Evolutionary conservation across 2,329 filamentous ascomycete genomes (phyloP), one percentile per base, ranked within the genome.

Genomic region (Polychaeton citri): DNA sequence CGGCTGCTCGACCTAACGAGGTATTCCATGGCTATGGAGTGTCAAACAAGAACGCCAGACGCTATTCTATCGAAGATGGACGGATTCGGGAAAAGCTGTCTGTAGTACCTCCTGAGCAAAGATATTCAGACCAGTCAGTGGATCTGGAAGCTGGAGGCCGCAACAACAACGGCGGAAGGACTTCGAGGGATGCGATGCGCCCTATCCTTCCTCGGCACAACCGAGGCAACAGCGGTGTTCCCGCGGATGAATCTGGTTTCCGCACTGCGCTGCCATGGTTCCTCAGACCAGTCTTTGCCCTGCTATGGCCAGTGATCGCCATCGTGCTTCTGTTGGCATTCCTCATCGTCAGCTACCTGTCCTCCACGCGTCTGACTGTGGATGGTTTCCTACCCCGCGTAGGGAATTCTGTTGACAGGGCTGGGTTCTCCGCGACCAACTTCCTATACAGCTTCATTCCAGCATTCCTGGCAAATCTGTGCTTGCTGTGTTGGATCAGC

Each of bases 391-490:
- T 69, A 5, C 85, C 87, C 2, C 63, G 69, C 5, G 63, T 94
- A 1, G 62, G 67, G 7, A 75, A 47, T n/a, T 41, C 46, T 4
- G 52, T 57, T 26, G 51, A 47, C 46, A 43, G 24, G 5, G 47
- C 51, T 18, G 82, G 80, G 13, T 95, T 92, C 58, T 92, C 84
- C 1, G 67, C 82, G 1, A 83, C 85, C 34, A 85, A 94, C 58
- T 95, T 95, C 60, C 62, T 94, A 34, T 95, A 86, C 64, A 76
- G 73, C 41, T 85, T 87, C 57, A 38, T 87, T 16, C 81, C 82
- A 1, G 73, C 78, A 2, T 47, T 81, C 0, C 53, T 86, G 19
- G 82, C 77, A 4, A 72, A 77, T 49, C 45, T 81, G 12, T 60
- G 83, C 33, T 81, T 79, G 53, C 68, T 85, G 32, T 55, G 71